Percentiles rank a stretch among this genome's conserved stretches.
These are phyloP conservation scores for Conidiobolus incongruus DNA, from an alignment of 371 early-diverging fungal species.

Conservation along the genomic window DNA sequence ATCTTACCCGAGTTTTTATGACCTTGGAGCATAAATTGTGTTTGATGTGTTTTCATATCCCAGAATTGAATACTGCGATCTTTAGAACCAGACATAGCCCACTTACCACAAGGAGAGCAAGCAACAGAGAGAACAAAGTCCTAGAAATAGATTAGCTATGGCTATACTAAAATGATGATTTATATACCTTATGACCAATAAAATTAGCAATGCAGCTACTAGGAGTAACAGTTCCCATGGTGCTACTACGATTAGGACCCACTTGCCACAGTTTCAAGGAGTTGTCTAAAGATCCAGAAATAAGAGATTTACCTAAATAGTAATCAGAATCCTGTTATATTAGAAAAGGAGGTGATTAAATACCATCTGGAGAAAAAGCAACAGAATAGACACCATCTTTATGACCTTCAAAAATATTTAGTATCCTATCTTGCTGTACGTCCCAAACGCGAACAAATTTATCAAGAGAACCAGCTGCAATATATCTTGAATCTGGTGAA, in stretches of 20 bases:
- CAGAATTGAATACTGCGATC: conserved; percentile 90
- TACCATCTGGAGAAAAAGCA: conserved; percentile 87
- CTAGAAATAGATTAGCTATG: conserved; percentile 9
- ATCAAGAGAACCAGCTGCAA: conserved; percentile 82
- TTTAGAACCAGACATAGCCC: conserved; percentile 87
- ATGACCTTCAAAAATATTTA: conserved; percentile 88
- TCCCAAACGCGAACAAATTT: conserved; percentile 91
- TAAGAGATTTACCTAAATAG: conserved; percentile 28
- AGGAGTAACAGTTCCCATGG: conserved; percentile 7
- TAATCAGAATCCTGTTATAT: too few species aligned
- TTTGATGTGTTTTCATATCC: conserved; percentile 60
- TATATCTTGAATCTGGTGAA: conserved; percentile 54
- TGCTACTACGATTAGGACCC: conserved; percentile 9
- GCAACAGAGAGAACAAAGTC: conserved; percentile 96
- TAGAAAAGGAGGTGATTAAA: conserved; percentile 2
- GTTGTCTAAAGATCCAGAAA: conserved; percentile 89
- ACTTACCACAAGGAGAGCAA: conserved; percentile 73
- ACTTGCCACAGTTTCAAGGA: conserved; percentile 87
- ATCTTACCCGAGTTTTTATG: conserved; percentile 82
- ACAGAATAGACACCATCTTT: conserved; percentile 91
- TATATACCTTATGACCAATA: conserved; percentile 30
- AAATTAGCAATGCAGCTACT: conserved; percentile 26
- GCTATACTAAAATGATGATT: background rate
- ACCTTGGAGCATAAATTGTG: conserved; percentile 86
- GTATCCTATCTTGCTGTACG: conserved; percentile 41